Evolutionary conservation across 495 filamentous ascomycete genomes (phyloP).

Genomic region (Tuber umbilicatum): DNA sequence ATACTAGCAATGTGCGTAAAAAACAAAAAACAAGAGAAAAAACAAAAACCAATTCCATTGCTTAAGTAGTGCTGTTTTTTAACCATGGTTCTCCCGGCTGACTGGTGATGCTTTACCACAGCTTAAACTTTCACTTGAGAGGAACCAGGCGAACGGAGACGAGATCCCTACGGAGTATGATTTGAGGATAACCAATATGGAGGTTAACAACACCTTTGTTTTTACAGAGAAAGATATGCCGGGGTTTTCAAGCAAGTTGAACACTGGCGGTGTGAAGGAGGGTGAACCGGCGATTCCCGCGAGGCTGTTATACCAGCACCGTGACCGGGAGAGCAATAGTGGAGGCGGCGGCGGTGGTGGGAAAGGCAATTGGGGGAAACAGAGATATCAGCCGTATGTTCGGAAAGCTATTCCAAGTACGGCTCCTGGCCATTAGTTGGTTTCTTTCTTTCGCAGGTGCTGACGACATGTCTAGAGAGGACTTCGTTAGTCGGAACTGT

Average conservation of each 20-base stretch:
- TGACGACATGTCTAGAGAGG: slow-evolving; percentile 54
- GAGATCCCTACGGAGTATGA: slow-evolving; percentile 76
- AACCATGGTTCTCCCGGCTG: background rate
- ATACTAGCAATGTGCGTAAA: slow-evolving; percentile 14
- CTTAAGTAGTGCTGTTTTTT: slow-evolving; percentile 18
- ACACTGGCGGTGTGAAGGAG: slow-evolving; percentile 42
- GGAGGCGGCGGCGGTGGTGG: slow-evolving; percentile 42
- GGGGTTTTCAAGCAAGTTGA: slow-evolving; percentile 60
- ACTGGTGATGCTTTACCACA: slow-evolving; percentile 9
- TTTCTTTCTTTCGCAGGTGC: background rate
- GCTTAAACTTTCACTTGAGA: slow-evolving; percentile 36
- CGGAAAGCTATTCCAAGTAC: slow-evolving; percentile 77
- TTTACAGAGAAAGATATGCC: slow-evolving; percentile 89
- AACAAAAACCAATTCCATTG: background rate
- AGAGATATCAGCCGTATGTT: slow-evolving; percentile 61
- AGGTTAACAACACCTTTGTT: slow-evolving; percentile 71
- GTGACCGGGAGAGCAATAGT: slow-evolving; percentile 48
- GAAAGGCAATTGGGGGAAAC: slow-evolving; percentile 50
- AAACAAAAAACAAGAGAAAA: background rate
- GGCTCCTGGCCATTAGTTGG: slow-evolving; percentile 36
- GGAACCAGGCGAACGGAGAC: slow-evolving; percentile 39
- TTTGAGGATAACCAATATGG: slow-evolving; percentile 57
- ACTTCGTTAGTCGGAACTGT: slow-evolving; percentile 68
- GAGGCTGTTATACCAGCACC: slow-evolving; percentile 45
- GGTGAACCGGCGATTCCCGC: slow-evolving; percentile 46